These are phyloP conservation scores for Digitaria exilis DNA, from an alignment of 202 grass and related monocot genomes.

Conservation along the genomic window DNA sequence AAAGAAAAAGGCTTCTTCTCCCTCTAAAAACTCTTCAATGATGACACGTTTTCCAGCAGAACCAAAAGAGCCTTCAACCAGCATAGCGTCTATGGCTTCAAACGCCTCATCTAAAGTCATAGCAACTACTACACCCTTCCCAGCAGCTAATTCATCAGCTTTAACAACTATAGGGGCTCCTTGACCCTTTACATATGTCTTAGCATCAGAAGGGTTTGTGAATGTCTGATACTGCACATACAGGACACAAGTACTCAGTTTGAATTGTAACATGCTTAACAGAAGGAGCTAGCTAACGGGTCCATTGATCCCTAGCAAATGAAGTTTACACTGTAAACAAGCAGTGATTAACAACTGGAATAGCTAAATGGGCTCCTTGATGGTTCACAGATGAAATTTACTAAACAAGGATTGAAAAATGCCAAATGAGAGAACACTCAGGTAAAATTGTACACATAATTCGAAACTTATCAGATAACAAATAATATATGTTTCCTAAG, in stretches of 20 bases:
- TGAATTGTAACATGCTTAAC: neutral
- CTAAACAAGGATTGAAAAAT: neutral
- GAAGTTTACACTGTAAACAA: neutral
- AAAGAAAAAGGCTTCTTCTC: conserved; percentile 94
- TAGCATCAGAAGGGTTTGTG: conserved; percentile 62
- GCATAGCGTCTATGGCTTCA: conserved; percentile 76
- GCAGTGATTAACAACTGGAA: neutral
- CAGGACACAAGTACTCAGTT: neutral
- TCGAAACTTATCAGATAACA: neutral
- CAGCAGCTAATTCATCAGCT: conserved; percentile 79
- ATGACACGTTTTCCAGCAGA: conserved; percentile 66
- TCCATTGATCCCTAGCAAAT: neutral
- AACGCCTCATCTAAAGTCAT: conserved; percentile 71
- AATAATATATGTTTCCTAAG: neutral
- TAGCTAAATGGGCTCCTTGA: neutral
- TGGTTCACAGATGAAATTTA: neutral
- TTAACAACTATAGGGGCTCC: conserved; percentile 83
- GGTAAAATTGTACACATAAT: neutral
- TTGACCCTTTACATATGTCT: conserved; percentile 72
- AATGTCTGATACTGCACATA: conserved; percentile 67
- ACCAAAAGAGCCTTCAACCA: conserved; percentile 76
- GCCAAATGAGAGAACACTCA: neutral
- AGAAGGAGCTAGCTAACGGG: neutral
- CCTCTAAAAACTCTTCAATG: conserved; percentile 87
- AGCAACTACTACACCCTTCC: conserved; percentile 80